These are phyloP conservation scores for Allium fistulosum DNA, from an alignment of 106 monocot species.

Conservation along the genomic window DNA sequence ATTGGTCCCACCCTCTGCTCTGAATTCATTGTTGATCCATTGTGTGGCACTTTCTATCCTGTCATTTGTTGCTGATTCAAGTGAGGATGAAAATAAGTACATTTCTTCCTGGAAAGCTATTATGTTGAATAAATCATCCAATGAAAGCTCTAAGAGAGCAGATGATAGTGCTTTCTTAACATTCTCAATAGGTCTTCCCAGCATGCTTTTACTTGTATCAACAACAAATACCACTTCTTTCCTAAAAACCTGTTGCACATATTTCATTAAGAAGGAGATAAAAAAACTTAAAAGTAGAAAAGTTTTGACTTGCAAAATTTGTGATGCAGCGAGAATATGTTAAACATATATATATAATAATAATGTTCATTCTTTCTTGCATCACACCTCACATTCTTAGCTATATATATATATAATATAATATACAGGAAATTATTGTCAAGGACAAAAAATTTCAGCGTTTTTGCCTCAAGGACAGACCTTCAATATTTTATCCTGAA, in stretches of 20 bases:
- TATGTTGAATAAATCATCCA: conserved; percentile 59
- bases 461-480: too few species aligned
- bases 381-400: too few species aligned
- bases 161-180: conserved; percentile 51
- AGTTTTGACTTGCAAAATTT: too few species aligned
- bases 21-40: conserved; percentile 66
- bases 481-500: too few species aligned
- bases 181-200: conserved; percentile 70
- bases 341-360: too few species aligned
- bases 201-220: conserved; percentile 94
- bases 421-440: too few species aligned
- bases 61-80: conserved; percentile 51
- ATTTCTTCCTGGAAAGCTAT: conserved; percentile 76
- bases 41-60: conserved; percentile 42
- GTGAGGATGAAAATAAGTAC: conserved; percentile 61
- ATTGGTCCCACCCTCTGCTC: conserved; percentile 74
- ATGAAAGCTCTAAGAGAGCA: conserved; percentile 52
- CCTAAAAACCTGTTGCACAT: conserved; percentile 61
- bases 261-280: background rate
- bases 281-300: too few species aligned
- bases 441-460: too few species aligned
- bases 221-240: conserved; percentile 76
- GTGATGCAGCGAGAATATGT: too few species aligned
- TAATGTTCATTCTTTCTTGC: too few species aligned
- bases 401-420: too few species aligned